Base-by-base conservation (phyloP, 108 stramenopile species). In the Fistulifera solaris region DNA sequence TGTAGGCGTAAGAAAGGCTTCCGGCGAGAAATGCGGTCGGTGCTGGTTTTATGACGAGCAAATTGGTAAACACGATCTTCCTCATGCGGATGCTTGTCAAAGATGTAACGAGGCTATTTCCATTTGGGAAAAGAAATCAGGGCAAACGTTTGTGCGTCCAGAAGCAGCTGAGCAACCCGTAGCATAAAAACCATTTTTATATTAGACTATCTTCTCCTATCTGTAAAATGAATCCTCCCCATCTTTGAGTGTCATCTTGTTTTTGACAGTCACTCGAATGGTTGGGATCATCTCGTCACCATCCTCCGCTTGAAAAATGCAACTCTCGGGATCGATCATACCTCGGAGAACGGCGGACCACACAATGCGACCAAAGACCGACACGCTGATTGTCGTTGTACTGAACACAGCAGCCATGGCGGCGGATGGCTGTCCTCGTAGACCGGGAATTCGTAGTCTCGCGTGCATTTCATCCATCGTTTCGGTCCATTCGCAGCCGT, bases 41-140 rank as follows among this genome's bases (percentile, higher is more conserved):
- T 94, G 93, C 58, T 94, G 93, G 93, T 94, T 91, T 48, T 87
- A 89, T 63, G 89, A 89, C 50, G 74, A 66, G 51, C 53, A 73
- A 48, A 67, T 91, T 48, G 93, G 89, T 1, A 70, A 70, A 19
- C 70, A 72, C 19, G 79, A 63, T 2, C 59, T 66, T 22, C 62
- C 63, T 8, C 74, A 80, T 53, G 67, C 52, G 10, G 88, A 88
- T 68, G 73, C 79, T 38, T 94, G 93, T 61, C 84, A 87, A 53
- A 69, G 93, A 68, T 94, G 93, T 56, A 85, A 86, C 48, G 64
- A 77, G 18, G 86, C 88, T 27, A 86, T 90, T 27, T 43, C 49
- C 35, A 68, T 63, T n/a, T 92, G 85, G 85, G 89, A 92, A 59
- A 59, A 78, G 48, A 49, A 45, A 48, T 81, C 68, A 19, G 82